Base-by-base conservation (phyloP, 805 yeast species). In the Teunomyces kruisii region DNA sequence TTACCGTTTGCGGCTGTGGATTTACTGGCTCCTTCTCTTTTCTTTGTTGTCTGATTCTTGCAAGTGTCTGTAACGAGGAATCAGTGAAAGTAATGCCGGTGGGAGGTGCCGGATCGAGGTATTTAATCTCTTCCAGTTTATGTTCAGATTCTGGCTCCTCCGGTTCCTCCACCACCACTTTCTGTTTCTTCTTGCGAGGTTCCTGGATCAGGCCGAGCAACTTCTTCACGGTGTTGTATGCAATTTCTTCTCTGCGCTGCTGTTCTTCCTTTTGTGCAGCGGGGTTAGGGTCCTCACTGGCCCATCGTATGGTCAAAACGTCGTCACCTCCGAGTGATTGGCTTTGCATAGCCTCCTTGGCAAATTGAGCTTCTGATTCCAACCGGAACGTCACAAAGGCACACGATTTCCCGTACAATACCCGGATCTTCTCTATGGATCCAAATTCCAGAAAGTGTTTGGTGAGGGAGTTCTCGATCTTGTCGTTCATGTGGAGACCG, bases 291-390 rank as follows among this genome's bases (percentile, higher is more conserved):
- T 89, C 96, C 35, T 86, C 92, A 48, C 80, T 81, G 0, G 97
- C 96, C 98, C 98, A 91, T 51, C 88, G 75, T 1, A 91, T 79
- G 48, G 74, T 78, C 36, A 91, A 64, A 0, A 83, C 76, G 50
- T 86, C 96, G 46, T 78, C 76, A 6, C 51, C 61, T 17, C 53
- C 61, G 6, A 91, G 61, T 7, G 86, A 76, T 61, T 92, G 98
- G 36, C 84, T 83, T 32, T 84, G 79, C 96, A 92, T 88, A 1
- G 96, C 96, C 62, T 92, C 98, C 56, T 88, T 88, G 0, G 97
- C 96, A 72, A 92, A 94, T 62, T 92, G 97, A 0, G 97, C 97
- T 58, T 78, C 83, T 15, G 76, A 62, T 55, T 88, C 96, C 29
- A 74, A 62, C 45, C 72, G 73, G 58, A 70, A 92, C 0, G 86